Conservation (phyloP, 805 yeast genomes). For the Saturnispora silvae region DNA sequence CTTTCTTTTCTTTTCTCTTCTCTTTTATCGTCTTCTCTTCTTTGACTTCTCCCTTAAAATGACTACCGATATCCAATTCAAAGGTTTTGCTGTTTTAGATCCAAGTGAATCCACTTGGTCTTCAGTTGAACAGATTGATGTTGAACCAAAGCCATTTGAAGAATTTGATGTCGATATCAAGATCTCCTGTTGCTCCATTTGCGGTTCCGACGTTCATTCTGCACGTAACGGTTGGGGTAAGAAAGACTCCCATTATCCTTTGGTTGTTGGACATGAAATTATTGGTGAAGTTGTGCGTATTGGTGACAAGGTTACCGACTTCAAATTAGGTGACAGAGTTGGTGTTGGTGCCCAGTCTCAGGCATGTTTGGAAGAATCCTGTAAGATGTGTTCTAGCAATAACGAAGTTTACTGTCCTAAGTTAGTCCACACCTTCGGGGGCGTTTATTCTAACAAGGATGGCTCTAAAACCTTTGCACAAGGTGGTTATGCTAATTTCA, state of each 20-base stretch:
- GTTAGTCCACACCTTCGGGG: constrained; percentile 28
- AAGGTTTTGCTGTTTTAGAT: constrained; percentile 30
- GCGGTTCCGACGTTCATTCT: constrained; percentile 51
- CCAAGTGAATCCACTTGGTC: constrained; percentile 26
- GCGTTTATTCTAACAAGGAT: constrained; percentile 19
- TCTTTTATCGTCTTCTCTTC: not conserved
- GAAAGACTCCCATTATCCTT: constrained; percentile 23
- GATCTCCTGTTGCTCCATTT: constrained; percentile 39
- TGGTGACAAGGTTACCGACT: constrained; percentile 44
- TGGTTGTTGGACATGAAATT: constrained; percentile 53
- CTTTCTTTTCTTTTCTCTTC: too few relatives aligned
- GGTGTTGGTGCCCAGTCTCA: constrained; percentile 68
- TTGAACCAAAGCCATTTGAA: constrained; percentile 29
- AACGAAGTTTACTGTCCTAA: constrained; percentile 37
- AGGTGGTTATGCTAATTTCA: constrained; percentile 64
- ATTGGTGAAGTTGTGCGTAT: constrained; percentile 48
- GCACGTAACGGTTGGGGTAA: constrained; percentile 39
- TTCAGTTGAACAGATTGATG: constrained; percentile 20
- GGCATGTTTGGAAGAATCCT: constrained; percentile 41
- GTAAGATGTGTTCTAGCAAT: constrained; percentile 45
- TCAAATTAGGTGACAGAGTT: constrained; percentile 61
- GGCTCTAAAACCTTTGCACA: constrained; percentile 29
- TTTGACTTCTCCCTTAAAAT: too few relatives aligned
- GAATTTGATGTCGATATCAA: constrained; percentile 35
- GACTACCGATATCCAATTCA: too few relatives aligned